Evolutionary conservation across 139 green algal genomes (phyloP), one percentile per base, ranked within the genome.

Genomic region (Tetradesmus obliquus): DNA sequence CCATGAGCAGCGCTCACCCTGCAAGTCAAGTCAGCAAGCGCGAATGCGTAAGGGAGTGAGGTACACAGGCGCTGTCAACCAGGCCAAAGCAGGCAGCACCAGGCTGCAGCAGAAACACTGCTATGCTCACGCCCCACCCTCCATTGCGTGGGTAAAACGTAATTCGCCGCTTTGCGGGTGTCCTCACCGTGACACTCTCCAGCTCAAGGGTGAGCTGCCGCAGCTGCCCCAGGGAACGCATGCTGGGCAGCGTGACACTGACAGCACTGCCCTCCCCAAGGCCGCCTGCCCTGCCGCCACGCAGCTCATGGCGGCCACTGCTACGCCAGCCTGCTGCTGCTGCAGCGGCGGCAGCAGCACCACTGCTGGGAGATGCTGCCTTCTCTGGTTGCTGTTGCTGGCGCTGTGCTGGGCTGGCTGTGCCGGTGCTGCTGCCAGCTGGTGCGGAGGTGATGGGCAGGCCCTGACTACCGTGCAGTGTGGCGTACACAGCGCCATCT

Each of bases 141-240:
- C 10, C 72, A 9, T 81, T n/a, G 17, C 72, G 19, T n/a, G 19
- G 72, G 72, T 32, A 45, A 45, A 45, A 45, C 32, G 32, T 45
- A 45, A 45, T 1, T 45, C 32, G 32, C 32, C 32, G 32, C 32
- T 45, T 45, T 45, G 32, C 32, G 32, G 32, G 32, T 45, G 32
- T 45, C 32, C 60, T 71, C 60, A 71, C 60, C 60, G 8, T 13
- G 19, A 15, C 60, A 71, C 60, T 71, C 32, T 84, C 86, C 54
- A 91, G n/a, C n/a, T 86, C 87, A 32, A 91, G 76, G 5, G 76
- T 79, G 10, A 86, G 17, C 74, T 86, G 76, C 55, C 76, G 57
- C 87, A 91, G 62, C 74, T 91, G 76, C 54, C 87, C 87, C 58
- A 91, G 22, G 54, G 62, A 54, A 2, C 69, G 22, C 87, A 91